Evolutionary conservation across 805 yeast genomes (phyloP).

Genomic region (Yamadazyma ubonensis): DNA sequence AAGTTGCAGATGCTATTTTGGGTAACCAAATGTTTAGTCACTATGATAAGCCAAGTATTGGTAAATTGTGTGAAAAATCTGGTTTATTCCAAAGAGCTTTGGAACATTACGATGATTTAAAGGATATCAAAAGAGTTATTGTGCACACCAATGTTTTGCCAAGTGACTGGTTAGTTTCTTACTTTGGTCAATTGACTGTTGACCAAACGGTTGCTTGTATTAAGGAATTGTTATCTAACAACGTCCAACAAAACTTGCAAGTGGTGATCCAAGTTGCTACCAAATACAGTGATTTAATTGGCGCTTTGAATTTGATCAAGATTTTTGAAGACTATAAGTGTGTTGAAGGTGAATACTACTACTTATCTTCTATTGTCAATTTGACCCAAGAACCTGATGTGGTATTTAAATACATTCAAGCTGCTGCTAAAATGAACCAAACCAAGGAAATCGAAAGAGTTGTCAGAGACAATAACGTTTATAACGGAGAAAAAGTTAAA

Average conservation of each 20-base stretch:
- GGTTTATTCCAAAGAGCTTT: conserved; percentile 93
- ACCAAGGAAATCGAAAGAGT: conserved; percentile 92
- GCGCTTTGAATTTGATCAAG: conserved; percentile 79
- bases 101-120: conserved; percentile 91
- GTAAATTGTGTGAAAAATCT: conserved; percentile 91
- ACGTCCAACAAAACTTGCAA: conserved; percentile 84
- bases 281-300: conserved; percentile 90
- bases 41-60: conserved; percentile 91
- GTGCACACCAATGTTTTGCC: conserved; percentile 84
- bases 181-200: conserved; percentile 90
- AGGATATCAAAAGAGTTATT: conserved; percentile 92
- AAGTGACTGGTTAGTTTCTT: conserved; percentile 88
- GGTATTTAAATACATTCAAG: conserved; percentile 91
- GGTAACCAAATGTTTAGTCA: conserved; percentile 95
- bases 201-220: conserved; percentile 89
- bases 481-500: conserved; percentile 96
- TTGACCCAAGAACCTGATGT: conserved; percentile 92
- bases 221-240: conserved; percentile 75
- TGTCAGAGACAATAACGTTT: conserved; percentile 89
- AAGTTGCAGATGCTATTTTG: conserved; percentile 97
- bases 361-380: conserved; percentile 89
- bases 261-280: conserved; percentile 95
- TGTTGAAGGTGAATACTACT: conserved; percentile 91
- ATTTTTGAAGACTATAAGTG: conserved; percentile 92
- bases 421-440: conserved; percentile 90